Evolutionary conservation across 805 yeast species (phyloP), one percentile per base, ranked within the genome.

Genomic region (Candida railenensis): DNA sequence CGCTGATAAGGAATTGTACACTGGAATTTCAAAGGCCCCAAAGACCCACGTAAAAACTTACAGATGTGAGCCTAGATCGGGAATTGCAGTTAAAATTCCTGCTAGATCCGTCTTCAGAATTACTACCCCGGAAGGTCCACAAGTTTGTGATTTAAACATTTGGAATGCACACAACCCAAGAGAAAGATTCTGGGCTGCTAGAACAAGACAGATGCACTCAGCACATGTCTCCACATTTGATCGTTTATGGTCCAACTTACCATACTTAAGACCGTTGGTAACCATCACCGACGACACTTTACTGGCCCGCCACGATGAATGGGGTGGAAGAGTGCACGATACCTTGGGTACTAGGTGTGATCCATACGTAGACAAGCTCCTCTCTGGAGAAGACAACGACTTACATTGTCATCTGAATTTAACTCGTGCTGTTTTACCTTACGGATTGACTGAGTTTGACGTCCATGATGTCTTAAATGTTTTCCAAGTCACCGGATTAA

Each of bases 391-490:
- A 55, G 84, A 81, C 51, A 78, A 79, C 54, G 85, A 82, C 56
- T 77, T 73, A 66, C 87, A 83, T 56, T 83, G 87, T 61, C 87
- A 83, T 58, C 80, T 85, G 25, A 82, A 83, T 59, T 67, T 83
- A 51, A 76, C 77, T 22, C 67, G 87, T 40, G 81, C 87, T 0
- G 75, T 83, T 8, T 55, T 77, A 44, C 85, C 85, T 4, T 67
- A 69, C 51, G 87, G 87, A 1, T 74, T 83, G 56, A 78, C 81
- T 18, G 88, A 83, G 58, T 77, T 71, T 48, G 87, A 83, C 54
- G 84, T 83, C 33, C 88, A 83, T 56, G 87, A 83, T 53, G 87
- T 83, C 5, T 66, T 83, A 55, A 83, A 83, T 62, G 85, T 83
- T 32, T 83, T 83, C 65, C 88, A 82, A 61, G 80, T 82, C 49